Conservation (phyloP, 2,329 filamentous ascomycete species). For the Aspergillus glaucus region DNA sequence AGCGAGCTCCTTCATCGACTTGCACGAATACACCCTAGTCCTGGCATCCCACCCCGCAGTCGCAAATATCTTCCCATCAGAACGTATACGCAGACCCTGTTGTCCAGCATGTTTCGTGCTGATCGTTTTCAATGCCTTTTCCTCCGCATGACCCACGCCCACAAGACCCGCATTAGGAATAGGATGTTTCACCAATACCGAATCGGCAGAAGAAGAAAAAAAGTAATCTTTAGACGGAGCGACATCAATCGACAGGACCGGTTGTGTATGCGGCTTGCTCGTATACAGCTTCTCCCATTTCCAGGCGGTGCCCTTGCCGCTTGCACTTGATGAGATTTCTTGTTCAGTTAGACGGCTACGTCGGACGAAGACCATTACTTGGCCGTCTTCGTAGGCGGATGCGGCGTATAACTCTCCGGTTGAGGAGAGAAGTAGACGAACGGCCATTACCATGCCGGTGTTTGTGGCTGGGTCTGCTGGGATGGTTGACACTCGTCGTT, state of each 20-base stretch:
- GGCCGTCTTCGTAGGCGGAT: constrained; percentile 80
- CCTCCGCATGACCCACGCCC: constrained; percentile 12
- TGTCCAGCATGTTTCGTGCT: constrained; percentile 89
- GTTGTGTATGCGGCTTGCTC: constrained; percentile 66
- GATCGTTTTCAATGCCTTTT: constrained; percentile 51
- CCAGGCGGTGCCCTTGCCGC: constrained; percentile 21
- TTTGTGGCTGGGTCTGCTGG: constrained; percentile 38
- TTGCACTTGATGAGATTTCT: constrained; percentile 16
- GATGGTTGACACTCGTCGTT: constrained; percentile 59
- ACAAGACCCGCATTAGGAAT: constrained; percentile 39
- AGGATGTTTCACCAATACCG: constrained; percentile 68
- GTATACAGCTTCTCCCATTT: constrained; percentile 56
- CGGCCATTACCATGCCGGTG: constrained; percentile 78
- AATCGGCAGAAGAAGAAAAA: constrained; percentile 76
- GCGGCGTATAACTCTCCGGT: constrained; percentile 54
- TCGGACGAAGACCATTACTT: constrained; percentile 60
- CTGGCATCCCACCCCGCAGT: constrained; percentile 90
- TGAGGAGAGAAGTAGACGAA: constrained; percentile 52
- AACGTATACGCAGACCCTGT: constrained; percentile 69
- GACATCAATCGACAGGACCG: constrained; percentile 67
- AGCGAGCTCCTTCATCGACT: constrained; percentile 77
- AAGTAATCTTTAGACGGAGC: constrained; percentile 51
- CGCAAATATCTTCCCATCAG: constrained; percentile 75
- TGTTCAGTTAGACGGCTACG: constrained; percentile 31
- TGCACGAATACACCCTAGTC: constrained; percentile 72